Percentiles rank a stretch among this genome's conserved stretches.
phyloP scores from a whole-genome alignment of 495 filamentous ascomycete species.

The Amniculicola lignicola region DNA sequence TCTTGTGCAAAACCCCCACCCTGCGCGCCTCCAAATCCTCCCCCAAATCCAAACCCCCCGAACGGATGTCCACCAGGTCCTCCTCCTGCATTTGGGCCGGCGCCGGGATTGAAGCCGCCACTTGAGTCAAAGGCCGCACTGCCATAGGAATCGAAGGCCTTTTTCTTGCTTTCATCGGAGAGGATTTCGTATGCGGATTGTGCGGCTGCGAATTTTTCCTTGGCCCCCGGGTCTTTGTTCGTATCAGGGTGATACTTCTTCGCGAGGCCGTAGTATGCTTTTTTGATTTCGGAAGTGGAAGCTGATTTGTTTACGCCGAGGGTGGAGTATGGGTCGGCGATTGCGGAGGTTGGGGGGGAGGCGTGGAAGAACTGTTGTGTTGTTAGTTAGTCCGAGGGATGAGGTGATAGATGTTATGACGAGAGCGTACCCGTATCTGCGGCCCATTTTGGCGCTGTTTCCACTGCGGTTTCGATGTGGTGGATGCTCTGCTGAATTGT shows the following conservation, averaged over 20 bases:
- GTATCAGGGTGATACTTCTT: conserved; percentile 98
- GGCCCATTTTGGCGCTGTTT: conserved; percentile 15
- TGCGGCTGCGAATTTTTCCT: conserved; percentile 89
- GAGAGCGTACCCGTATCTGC: conserved; percentile 23
- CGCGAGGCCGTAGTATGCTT: conserved; percentile 95
- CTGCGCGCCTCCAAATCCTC: conserved; percentile 49
- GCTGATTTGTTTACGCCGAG: conserved; percentile 81
- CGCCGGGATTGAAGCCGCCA: conserved; percentile 68
- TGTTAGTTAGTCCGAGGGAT: conserved; percentile 2
- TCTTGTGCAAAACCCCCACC: conserved; percentile 63
- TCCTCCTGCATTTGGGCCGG: conserved; percentile 49
- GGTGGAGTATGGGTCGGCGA: conserved; percentile 77
- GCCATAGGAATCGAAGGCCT: conserved; percentile 86
- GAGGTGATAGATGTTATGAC: background rate
- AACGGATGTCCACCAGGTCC: conserved; percentile 44
- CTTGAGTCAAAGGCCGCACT: conserved; percentile 81
- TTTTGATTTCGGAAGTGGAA: conserved; percentile 87
- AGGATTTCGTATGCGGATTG: conserved; percentile 90
- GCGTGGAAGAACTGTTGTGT: conserved; percentile 70
- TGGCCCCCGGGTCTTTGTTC: conserved; percentile 87
- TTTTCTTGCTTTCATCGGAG: conserved; percentile 84
- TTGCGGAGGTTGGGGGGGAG: conserved; percentile 57
- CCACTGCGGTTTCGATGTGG: conserved; percentile 16
- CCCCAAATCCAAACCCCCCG: conserved; percentile 53
- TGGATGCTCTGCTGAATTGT: conserved; percentile 18